Percentiles rank a stretch among this genome's conserved stretches.
Evolutionary conservation across 768 basidiomycete species (phyloP).

Genomic region (Gelatoporia subvermispora): DNA sequence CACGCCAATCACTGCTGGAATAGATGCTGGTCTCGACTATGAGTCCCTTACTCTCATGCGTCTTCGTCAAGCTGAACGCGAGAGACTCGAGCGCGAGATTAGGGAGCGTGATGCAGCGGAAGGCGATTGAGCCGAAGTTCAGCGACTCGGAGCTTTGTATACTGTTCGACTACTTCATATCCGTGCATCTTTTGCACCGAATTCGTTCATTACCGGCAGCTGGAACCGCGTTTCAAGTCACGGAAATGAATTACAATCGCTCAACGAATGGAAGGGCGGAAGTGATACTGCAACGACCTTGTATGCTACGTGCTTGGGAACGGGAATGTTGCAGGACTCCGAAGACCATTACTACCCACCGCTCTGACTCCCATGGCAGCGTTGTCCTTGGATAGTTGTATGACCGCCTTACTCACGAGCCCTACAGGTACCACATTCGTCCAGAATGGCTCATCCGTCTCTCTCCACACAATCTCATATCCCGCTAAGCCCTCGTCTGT

Average conservation of each 20-base stretch:
- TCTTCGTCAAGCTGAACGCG: constrained; percentile 76
- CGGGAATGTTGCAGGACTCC: constrained; percentile 42
- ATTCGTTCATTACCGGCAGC: neutral
- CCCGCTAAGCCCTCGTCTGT: constrained; percentile 33
- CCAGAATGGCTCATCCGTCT: constrained; percentile 44
- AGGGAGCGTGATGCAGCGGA: constrained; percentile 55
- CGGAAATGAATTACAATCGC: too few relatives aligned
- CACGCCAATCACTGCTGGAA: constrained; percentile 13
- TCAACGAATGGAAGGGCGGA: too few relatives aligned
- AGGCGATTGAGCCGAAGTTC: constrained; percentile 1
- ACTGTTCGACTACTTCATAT: neutral
- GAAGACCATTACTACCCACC: constrained; percentile 47
- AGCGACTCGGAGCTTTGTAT: neutral
- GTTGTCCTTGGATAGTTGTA: constrained; percentile 47
- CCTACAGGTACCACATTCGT: constrained; percentile 47
- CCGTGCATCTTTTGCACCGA: neutral
- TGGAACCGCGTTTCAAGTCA: too few relatives aligned
- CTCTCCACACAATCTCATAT: constrained; percentile 50
- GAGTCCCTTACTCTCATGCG: constrained; percentile 78
- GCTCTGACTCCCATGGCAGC: constrained; percentile 44
- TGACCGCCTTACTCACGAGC: constrained; percentile 33
- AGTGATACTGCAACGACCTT: too few relatives aligned
- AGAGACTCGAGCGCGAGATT: constrained; percentile 72
- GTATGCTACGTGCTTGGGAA: constrained; percentile 15
- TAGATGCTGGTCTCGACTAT: constrained; percentile 53